Conservation (phyloP, 2,329 filamentous ascomycete species). For the Verticillium dahliae region DNA sequence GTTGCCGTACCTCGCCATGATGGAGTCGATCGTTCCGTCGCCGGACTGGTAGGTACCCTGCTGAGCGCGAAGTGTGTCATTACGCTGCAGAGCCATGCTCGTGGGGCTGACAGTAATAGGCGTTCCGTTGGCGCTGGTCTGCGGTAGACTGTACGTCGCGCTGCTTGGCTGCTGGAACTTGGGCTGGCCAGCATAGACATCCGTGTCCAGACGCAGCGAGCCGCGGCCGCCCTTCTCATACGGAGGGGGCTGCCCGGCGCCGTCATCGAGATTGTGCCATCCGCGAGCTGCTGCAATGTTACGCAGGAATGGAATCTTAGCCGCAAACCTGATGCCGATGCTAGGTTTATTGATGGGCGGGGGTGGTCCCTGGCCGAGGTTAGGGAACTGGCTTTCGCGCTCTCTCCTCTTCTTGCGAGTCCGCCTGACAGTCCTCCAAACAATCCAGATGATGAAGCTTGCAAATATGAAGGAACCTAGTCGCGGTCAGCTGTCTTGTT, state of each 20-base stretch:
- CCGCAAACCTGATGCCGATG: slow-evolving; percentile 15
- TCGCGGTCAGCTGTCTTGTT: neutral
- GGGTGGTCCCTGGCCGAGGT: slow-evolving; percentile 10
- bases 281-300: slow-evolving; percentile 21
- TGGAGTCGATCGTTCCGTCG: slow-evolving; percentile 11
- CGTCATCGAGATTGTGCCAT: slow-evolving; percentile 25
- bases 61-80: slow-evolving; percentile 6
- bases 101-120: slow-evolving; percentile 8
- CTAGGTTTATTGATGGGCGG: neutral
- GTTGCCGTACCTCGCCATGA: slow-evolving; percentile 5
- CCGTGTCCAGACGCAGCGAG: slow-evolving; percentile 15
- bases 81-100: slow-evolving; percentile 4
- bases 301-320: slow-evolving; percentile 29
- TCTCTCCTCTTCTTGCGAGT: slow-evolving; percentile 24
- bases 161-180: slow-evolving; percentile 2
- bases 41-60: slow-evolving; percentile 12
- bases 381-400: slow-evolving; percentile 7
- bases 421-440: slow-evolving; percentile 34
- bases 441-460: slow-evolving; percentile 36
- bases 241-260: slow-evolving; percentile 8
- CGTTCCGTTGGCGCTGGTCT: slow-evolving; percentile 5
- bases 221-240: slow-evolving; percentile 16
- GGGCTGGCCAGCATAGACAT: slow-evolving; percentile 14
- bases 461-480: slow-evolving; percentile 38
- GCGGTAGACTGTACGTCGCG: slow-evolving; percentile 6